A percentile compares a stretch with the other conserved stretches of the same genome.
phyloP scores from a whole-genome alignment of 2,329 filamentous ascomycete species.

The Colletotrichum sp. region DNA sequence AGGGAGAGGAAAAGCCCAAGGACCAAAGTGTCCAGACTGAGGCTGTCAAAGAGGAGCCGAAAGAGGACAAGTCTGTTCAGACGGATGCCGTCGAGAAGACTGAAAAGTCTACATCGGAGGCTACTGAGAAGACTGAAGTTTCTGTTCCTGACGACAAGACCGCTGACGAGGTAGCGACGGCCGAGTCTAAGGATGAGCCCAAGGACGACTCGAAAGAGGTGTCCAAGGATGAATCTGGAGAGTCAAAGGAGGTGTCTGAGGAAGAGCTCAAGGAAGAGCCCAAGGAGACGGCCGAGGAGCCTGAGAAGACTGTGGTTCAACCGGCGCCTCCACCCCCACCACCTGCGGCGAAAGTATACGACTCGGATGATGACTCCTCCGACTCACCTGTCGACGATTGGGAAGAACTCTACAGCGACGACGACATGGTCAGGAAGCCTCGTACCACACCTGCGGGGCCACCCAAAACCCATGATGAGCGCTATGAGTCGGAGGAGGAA shows the following conservation, averaged over 20 bases:
- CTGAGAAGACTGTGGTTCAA: slow-evolving; percentile 18
- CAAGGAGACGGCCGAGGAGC: not conserved
- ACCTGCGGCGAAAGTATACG: slow-evolving; percentile 16
- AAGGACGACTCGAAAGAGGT: not conserved
- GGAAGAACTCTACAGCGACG: slow-evolving; percentile 63
- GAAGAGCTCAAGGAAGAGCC: slow-evolving; percentile 14
- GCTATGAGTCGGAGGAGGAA: slow-evolving; percentile 61
- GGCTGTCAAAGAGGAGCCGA: not conserved
- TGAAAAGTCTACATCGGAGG: not conserved
- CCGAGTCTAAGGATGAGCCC: not conserved
- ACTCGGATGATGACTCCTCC: slow-evolving; percentile 60
- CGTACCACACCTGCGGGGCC: slow-evolving; percentile 42
- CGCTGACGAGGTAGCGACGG: not conserved
- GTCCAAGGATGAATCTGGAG: not conserved
- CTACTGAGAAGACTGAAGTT: not conserved
- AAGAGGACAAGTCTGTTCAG: not conserved
- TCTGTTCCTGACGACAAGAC: not conserved
- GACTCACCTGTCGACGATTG: slow-evolving; percentile 65
- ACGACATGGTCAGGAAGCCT: slow-evolving; percentile 61
- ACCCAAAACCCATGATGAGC: slow-evolving; percentile 35
- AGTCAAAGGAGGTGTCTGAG: not conserved
- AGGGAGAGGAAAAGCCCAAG: slow-evolving; percentile 22
- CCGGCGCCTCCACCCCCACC: slow-evolving; percentile 11
- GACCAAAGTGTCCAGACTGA: slow-evolving; percentile 19
- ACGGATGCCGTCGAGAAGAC: not conserved